Evolutionary conservation across 192 early-diverging fungal species (phyloP).

Genomic region (Entophlyctis helioformis): DNA sequence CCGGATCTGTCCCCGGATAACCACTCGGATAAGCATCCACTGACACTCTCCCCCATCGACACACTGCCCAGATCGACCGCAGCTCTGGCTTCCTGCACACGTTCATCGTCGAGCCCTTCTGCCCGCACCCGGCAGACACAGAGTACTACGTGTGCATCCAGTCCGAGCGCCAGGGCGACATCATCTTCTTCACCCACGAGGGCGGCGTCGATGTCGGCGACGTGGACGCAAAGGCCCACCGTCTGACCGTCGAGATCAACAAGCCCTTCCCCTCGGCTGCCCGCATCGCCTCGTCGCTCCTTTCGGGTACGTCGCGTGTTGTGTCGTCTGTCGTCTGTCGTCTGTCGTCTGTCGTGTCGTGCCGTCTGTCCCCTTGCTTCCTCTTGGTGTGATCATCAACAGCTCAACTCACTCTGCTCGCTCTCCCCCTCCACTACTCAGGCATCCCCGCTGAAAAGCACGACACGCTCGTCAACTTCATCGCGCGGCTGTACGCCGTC

Average conservation of each 20-base stretch:
- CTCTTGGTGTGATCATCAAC: too few relatives aligned
- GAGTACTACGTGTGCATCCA: slow-evolving; percentile 98
- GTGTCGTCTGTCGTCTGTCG: too few relatives aligned
- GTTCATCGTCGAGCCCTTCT: slow-evolving; percentile 91
- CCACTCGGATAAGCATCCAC: too few relatives aligned
- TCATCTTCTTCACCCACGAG: slow-evolving; percentile 95
- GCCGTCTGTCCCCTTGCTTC: too few relatives aligned
- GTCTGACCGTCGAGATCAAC: slow-evolving; percentile 72
- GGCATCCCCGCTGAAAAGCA: slow-evolving; percentile 25
- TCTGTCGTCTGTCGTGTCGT: neutral
- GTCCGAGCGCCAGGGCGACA: slow-evolving; percentile 87
- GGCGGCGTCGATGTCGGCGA: slow-evolving; percentile 98
- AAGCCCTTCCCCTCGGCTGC: slow-evolving; percentile 56
- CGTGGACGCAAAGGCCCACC: slow-evolving; percentile 92
- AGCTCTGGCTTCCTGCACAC: slow-evolving; percentile 82
- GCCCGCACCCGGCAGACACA: slow-evolving; percentile 78
- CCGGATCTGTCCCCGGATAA: too few relatives aligned
- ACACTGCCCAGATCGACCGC: slow-evolving; percentile 52
- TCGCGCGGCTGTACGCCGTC: slow-evolving; percentile 84
- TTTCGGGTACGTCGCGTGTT: slow-evolving; percentile 31
- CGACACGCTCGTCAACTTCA: slow-evolving; percentile 78
- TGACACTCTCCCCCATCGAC: too few relatives aligned
- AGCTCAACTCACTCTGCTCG: too few relatives aligned
- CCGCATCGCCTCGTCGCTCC: slow-evolving; percentile 52
- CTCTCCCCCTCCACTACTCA: too few relatives aligned